These are phyloP conservation scores for Terana coerulea DNA, from an alignment of 768 basidiomycete genomes.

Conservation along the genomic window DNA sequence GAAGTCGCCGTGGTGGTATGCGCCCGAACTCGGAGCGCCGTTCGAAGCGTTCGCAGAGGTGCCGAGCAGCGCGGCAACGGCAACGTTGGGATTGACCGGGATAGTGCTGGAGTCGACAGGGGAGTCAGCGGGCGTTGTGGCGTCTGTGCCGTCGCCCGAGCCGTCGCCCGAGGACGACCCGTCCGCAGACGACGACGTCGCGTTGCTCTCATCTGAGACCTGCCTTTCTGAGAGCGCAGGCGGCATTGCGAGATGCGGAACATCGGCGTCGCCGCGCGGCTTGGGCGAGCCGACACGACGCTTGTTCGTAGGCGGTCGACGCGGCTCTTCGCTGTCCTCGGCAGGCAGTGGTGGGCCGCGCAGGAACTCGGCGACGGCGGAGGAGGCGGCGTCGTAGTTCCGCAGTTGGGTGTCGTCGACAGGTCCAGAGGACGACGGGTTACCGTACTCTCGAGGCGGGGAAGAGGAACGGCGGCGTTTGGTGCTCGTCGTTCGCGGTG, in stretches of 20 bases:
- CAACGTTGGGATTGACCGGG: too few relatives aligned
- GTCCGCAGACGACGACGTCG: slow-evolving; percentile 1
- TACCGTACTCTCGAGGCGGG: neutral
- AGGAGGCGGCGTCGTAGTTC: slow-evolving; percentile 53
- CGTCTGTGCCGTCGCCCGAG: slow-evolving; percentile 4
- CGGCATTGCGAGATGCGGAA: slow-evolving; percentile 6
- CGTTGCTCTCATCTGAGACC: slow-evolving; percentile 14
- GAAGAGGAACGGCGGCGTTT: slow-evolving; percentile 54
- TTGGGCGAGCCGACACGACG: slow-evolving; percentile 18
- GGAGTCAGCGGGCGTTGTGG: slow-evolving; percentile 7
- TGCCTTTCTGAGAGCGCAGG: slow-evolving; percentile 17
- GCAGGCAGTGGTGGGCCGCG: slow-evolving; percentile 31
- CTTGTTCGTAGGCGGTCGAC: slow-evolving; percentile 23
- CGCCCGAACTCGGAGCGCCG: too few relatives aligned
- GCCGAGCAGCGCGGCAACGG: too few relatives aligned
- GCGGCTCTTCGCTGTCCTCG: slow-evolving; percentile 23
- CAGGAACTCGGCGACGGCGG: slow-evolving; percentile 48
- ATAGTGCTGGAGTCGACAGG: slow-evolving; percentile 8
- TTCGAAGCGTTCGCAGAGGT: too few relatives aligned
- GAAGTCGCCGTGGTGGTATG: slow-evolving; percentile 22
- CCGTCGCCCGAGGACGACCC: neutral
- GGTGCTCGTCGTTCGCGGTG: slow-evolving; percentile 7
- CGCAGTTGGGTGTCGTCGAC: slow-evolving; percentile 8
- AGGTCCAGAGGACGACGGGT: neutral
- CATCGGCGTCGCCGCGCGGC: neutral